These are phyloP conservation scores for Crithidia brevicula DNA, from an alignment of 208 protist species.

Conservation along the genomic window DNA sequence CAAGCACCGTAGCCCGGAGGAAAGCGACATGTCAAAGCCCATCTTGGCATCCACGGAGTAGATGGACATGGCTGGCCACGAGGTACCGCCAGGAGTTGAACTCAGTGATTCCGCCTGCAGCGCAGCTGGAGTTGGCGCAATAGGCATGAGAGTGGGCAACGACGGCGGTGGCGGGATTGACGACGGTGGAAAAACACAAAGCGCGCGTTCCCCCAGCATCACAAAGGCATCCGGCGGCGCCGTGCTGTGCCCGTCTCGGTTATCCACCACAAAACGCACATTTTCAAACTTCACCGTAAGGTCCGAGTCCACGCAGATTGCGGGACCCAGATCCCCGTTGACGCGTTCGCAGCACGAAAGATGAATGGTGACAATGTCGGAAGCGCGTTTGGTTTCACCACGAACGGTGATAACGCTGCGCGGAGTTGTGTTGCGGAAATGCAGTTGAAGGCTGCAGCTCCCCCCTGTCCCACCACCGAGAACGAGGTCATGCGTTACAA, in stretches of 20 bases:
- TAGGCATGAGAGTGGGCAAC: neutral
- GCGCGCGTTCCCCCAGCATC: slow-evolving; percentile 24
- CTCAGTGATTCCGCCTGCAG: neutral
- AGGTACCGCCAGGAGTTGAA: neutral
- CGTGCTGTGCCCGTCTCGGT: neutral
- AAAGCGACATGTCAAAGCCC: slow-evolving; percentile 18
- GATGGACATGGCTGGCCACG: slow-evolving; percentile 5
- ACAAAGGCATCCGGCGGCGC: slow-evolving; percentile 14
- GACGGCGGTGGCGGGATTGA: neutral
- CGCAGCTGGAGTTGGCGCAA: neutral
- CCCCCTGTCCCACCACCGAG: slow-evolving; percentile 15
- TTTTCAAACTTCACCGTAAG: slow-evolving; percentile 34
- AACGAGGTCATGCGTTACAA: slow-evolving; percentile 14
- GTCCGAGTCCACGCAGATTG: slow-evolving; percentile 29
- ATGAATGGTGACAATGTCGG: neutral
- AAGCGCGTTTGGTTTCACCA: neutral
- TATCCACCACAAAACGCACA: slow-evolving; percentile 18
- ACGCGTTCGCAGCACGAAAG: slow-evolving; percentile 11
- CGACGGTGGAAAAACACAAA: slow-evolving; percentile 24
- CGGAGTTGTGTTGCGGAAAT: slow-evolving; percentile 19
- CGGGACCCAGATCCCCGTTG: slow-evolving; percentile 24
- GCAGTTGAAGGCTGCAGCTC: slow-evolving; percentile 16
- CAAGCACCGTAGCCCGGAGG: slow-evolving; percentile 1
- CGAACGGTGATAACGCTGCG: slow-evolving; percentile 36
- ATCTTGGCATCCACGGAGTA: slow-evolving; percentile 12